These are phyloP conservation scores for Penicillium canescens DNA, from an alignment of 495 filamentous ascomycete species.

Conservation along the genomic window DNA sequence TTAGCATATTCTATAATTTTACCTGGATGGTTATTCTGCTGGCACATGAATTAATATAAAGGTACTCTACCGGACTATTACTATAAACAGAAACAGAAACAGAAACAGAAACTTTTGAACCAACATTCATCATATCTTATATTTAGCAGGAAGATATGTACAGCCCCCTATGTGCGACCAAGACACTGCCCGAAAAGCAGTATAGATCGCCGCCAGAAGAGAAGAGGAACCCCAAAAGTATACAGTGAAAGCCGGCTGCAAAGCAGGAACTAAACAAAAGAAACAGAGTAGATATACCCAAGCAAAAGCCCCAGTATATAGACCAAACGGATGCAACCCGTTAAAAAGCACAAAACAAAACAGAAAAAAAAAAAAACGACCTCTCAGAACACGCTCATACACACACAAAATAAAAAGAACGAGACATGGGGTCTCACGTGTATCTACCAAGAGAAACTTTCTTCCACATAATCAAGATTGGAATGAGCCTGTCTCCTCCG, in stretches of 20 bases:
- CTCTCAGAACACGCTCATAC: slow-evolving; percentile 3
- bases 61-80: no score
- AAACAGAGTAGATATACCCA: not conserved
- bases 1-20: no score
- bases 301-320: not conserved
- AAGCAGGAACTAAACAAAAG: not conserved
- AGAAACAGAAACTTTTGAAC: not conserved
- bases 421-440: not conserved
- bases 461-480: slow-evolving; percentile 81
- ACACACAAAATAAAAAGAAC: not conserved
- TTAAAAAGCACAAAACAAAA: slow-evolving; percentile 4
- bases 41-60: not conserved
- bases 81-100: not conserved
- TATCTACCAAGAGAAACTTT: slow-evolving; percentile 82
- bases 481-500: slow-evolving; percentile 61
- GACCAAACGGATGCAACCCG: not conserved
- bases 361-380: slow-evolving; percentile 4
- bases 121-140: not conserved
- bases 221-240: not conserved
- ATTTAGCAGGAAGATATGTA: slow-evolving; percentile 18
- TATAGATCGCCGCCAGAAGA: slow-evolving; percentile 1
- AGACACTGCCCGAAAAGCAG: not conserved
- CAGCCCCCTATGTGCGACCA: slow-evolving; percentile 7
- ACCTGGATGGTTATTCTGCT: not conserved
- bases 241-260: slow-evolving; percentile 9